Base-by-base conservation (phyloP, 768 basidiomycete genomes). In the Pleurotus platypus region DNA sequence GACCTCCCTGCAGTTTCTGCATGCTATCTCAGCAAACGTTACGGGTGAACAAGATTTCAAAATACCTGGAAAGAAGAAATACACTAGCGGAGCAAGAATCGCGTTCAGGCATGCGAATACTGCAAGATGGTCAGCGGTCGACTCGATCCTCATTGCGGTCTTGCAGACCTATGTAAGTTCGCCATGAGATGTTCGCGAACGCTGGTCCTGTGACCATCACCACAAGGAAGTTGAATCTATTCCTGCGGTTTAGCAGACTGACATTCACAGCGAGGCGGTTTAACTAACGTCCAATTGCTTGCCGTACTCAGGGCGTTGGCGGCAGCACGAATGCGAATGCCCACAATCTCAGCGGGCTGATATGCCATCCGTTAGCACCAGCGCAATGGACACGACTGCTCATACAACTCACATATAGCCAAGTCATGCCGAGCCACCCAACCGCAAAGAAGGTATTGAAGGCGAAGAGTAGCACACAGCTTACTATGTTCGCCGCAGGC, bases 391-490 rank as follows among this genome's bases (percentile, higher is more conserved):
- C 20, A 42, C 35, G 51, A 24, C 9, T 9, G 15, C 49, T 12
- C n/a, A 12, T 15, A 24, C 13, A 20, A 72, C 81, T 64, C 59
- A 83, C 83, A 62, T 85, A 86, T 58, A 88, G 71, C 84, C 85
- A 87, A 1, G 86, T 84, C 80, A 86, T 84, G 15, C 85, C 84
- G 42, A 87, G 67, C 85, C 85, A 89, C 0, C 86, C 86, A 54
- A 85, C 69, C 0, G 85, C 85, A 64, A 89, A 89, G 71, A 84
- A 83, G 13, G 82, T 82, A 67, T 87, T 86, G 75, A 86, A 88
- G n/a, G 85, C 78, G 65, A 89, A 87, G 1, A 88, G 67, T 2
- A 85, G 64, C 37, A 86, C 74, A 0, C 81, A 73, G 24, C 83
- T 82, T 13, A 78, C 72, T 45, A 82, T 70, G 55, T 82, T 80